Evolutionary conservation across 2,329 filamentous ascomycete species (phyloP).

Genomic region (Talaromyces sp.): DNA sequence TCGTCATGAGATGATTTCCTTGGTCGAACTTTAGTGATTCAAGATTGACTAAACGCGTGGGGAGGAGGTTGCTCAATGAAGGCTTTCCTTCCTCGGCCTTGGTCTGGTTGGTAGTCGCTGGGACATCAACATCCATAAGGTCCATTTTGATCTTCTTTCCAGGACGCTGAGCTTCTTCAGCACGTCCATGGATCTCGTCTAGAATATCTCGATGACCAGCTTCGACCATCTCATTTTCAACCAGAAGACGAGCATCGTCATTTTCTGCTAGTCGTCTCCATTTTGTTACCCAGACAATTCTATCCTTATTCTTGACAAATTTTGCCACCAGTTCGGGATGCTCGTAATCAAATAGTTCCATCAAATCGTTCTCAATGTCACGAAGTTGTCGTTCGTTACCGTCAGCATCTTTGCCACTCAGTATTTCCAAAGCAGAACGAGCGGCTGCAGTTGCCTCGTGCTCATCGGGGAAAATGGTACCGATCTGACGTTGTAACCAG

Average conservation of each 20-base stretch:
- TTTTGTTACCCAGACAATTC: slow-evolving; percentile 91
- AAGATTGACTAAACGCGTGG: slow-evolving; percentile 82
- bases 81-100: slow-evolving; percentile 49
- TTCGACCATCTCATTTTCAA: slow-evolving; percentile 88
- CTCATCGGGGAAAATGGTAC: slow-evolving; percentile 80
- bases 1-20: slow-evolving; percentile 99
- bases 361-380: slow-evolving; percentile 96
- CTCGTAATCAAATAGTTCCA: slow-evolving; percentile 97
- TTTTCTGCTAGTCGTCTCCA: slow-evolving; percentile 79
- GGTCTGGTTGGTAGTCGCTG: slow-evolving; percentile 51
- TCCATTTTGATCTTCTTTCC: slow-evolving; percentile 81
- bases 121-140: slow-evolving; percentile 81
- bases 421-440: slow-evolving; percentile 73
- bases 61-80: slow-evolving; percentile 74
- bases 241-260: slow-evolving; percentile 64
- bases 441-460: slow-evolving; percentile 94
- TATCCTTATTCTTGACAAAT: slow-evolving; percentile 86
- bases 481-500: slow-evolving; percentile 93
- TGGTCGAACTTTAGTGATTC: slow-evolving; percentile 97
- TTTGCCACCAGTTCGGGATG: slow-evolving; percentile 89
- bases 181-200: slow-evolving; percentile 78
- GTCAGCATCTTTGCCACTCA: slow-evolving; percentile 69
- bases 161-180: slow-evolving; percentile 55
- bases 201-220: slow-evolving; percentile 83
- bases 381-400: slow-evolving; percentile 81